Evolutionary conservation across 140 eudicot species (phyloP), one percentile per base, ranked within the genome.

Genomic region (Cichorium intybus): DNA sequence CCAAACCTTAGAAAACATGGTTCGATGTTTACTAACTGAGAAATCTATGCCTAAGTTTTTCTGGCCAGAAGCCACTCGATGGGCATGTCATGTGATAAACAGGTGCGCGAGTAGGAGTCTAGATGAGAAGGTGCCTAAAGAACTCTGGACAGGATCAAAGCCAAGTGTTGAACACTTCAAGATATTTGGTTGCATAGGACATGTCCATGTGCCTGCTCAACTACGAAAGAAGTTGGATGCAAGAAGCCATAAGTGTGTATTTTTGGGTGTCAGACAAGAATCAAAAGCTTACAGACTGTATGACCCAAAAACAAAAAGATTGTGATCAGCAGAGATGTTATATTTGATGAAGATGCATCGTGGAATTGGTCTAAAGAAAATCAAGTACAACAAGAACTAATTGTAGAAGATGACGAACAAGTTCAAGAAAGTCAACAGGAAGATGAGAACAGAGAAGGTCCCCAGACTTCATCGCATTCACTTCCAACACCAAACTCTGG

Each of bases 111-210:
- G 24, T 1, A 10, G 48, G 12, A 17, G 41, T 2, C n/a, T 43
- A 6, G 24, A 63, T 27, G 57, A 46, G 2, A 62, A 62, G 15
- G 53, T 47, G 1, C 68, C 41, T 0, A 24, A 62, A 24, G 68
- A 62, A 7, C 4, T 43, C 0, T 62, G 68, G 68, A 43, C 56
- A 1, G 68, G 68, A 0, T 2, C 3, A 1, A 24, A 45, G 2
- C 56, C 68, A 0, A 37, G 14, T 35, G 56, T 35, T 10, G 56
- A 62, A 0, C 41, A 62, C 11, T 62, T 62, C 2, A 43, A 4
- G n/a, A n/a, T 62, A 12, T 62, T 45, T 45, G 56, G 68, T 0
- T 62, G 68, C 22, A 47, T 62, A 10, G 68, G 37, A 2, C 56
- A 43, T 62, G 56, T 39, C 12, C 54, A 62, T 6, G 11, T 37